Evolutionary conservation across 345 rosid genomes (phyloP).

Genomic region (Euclidium syriacum): DNA sequence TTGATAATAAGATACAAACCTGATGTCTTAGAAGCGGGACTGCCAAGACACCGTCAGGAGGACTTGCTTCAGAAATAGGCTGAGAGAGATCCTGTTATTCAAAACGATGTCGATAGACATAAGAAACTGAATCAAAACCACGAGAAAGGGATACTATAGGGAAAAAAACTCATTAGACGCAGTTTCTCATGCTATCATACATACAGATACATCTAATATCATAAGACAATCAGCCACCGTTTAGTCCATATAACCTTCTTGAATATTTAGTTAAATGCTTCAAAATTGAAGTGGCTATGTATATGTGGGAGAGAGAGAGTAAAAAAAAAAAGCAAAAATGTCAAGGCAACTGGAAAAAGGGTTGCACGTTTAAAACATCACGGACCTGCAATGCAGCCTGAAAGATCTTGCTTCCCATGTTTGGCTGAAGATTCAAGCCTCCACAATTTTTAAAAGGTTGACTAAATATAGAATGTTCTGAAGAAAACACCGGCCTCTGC

Average conservation of each 20-base stretch:
- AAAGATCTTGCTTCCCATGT: constrained; percentile 42
- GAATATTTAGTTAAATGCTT: not conserved
- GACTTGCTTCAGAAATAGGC: constrained; percentile 62
- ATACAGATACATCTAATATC: not conserved
- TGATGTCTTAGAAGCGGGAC: constrained; percentile 83
- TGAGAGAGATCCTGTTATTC: constrained; percentile 64
- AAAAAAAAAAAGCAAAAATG: not conserved
- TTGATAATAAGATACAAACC: constrained; percentile 34
- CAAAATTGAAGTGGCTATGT: too few species aligned
- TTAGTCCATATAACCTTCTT: not conserved
- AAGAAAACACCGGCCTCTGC: constrained; percentile 17
- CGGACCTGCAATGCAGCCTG: constrained; percentile 74
- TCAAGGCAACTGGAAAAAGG: not conserved
- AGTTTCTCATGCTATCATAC: not conserved
- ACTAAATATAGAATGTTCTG: constrained; percentile 21
- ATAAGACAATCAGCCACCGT: not conserved
- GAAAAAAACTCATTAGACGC: not conserved
- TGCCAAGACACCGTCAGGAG: constrained; percentile 67
- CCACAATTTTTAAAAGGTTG: constrained; percentile 29
- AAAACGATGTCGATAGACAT: constrained; percentile 15
- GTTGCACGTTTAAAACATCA: not conserved
- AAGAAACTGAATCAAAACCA: not conserved
- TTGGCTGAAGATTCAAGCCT: constrained; percentile 32
- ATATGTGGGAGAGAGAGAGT: not conserved
- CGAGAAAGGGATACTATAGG: not conserved